Percentiles rank a stretch among this genome's conserved stretches.
Conservation (phyloP, 139 green algal species). For the Penium margaritaceum region DNA sequence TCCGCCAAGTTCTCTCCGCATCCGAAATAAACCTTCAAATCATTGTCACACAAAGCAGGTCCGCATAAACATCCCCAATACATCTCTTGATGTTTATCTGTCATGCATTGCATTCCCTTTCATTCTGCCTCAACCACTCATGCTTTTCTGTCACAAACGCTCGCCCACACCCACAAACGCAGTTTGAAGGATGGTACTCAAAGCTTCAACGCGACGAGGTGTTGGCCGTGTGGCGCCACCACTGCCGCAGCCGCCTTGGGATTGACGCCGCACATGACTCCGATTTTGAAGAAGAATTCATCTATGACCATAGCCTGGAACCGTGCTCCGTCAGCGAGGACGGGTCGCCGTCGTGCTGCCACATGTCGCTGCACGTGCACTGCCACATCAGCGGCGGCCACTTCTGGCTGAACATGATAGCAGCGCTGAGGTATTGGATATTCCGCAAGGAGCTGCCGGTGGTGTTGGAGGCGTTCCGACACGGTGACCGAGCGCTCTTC, state of each 20-base stretch:
- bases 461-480: slow-evolving; percentile 32
- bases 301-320: too few species aligned
- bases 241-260: too few species aligned
- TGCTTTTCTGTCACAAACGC: neutral
- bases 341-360: neutral
- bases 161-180: too few species aligned
- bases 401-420: slow-evolving; percentile 29
- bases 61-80: neutral
- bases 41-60: neutral
- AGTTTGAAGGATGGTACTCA: slow-evolving; percentile 35
- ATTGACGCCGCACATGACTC: too few species aligned
- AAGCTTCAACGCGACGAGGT: slow-evolving; percentile 36
- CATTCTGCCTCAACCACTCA: neutral
- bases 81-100: neutral
- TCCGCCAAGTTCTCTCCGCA: neutral
- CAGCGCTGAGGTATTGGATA: slow-evolving; percentile 19
- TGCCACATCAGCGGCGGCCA: slow-evolving; percentile 39
- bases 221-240: slow-evolving; percentile 21
- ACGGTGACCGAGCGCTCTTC: slow-evolving; percentile 30
- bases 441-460: slow-evolving; percentile 40
- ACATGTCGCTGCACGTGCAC: slow-evolving; percentile 37
- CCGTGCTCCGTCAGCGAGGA: too few species aligned
- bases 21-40: neutral
- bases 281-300: neutral
- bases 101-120: neutral